Evolutionary conservation across 805 yeast genomes (phyloP).

Genomic region (Saturnispora diversa): DNA sequence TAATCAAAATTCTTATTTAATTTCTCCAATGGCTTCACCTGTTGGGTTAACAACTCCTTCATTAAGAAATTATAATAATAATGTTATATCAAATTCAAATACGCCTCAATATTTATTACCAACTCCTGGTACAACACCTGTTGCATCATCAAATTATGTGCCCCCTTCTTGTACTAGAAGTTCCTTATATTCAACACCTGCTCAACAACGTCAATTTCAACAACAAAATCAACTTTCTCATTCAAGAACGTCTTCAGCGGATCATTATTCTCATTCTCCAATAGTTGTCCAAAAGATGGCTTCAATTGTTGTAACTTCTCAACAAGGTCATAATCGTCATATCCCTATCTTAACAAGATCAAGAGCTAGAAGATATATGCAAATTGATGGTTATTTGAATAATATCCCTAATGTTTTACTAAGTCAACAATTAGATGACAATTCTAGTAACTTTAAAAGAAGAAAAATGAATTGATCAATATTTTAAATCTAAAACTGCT

Average conservation of each 20-base stretch:
- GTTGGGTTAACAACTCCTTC: slow-evolving; percentile 17
- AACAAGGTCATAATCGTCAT: slow-evolving; percentile 2
- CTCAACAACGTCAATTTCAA: slow-evolving; percentile 4
- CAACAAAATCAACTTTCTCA: slow-evolving; percentile 3
- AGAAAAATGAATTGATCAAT: too few species aligned
- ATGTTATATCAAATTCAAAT: not conserved
- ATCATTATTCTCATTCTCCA: slow-evolving; percentile 1
- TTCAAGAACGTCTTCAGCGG: slow-evolving; percentile 10
- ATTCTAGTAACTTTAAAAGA: not conserved
- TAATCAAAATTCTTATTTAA: slow-evolving; percentile 18
- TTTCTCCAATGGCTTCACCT: slow-evolving; percentile 29
- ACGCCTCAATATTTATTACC: slow-evolving; percentile 15
- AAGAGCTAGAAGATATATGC: slow-evolving; percentile 11
- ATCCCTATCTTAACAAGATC: slow-evolving; percentile 16
- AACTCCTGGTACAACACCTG: slow-evolving; percentile 30
- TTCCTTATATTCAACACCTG: slow-evolving; percentile 5
- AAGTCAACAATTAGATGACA: slow-evolving; percentile 7
- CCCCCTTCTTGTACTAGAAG: slow-evolving; percentile 1
- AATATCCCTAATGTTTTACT: slow-evolving; percentile 8
- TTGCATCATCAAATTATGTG: slow-evolving; percentile 12
- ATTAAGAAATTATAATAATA: slow-evolving; percentile 7
- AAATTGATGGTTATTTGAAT: slow-evolving; percentile 6
- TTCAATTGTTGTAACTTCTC: not conserved
- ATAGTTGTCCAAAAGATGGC: slow-evolving; percentile 1
- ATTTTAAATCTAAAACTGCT: too few species aligned